Conservation (phyloP, 352 stramenopile genomes). For the Pythium aquatile region DNA sequence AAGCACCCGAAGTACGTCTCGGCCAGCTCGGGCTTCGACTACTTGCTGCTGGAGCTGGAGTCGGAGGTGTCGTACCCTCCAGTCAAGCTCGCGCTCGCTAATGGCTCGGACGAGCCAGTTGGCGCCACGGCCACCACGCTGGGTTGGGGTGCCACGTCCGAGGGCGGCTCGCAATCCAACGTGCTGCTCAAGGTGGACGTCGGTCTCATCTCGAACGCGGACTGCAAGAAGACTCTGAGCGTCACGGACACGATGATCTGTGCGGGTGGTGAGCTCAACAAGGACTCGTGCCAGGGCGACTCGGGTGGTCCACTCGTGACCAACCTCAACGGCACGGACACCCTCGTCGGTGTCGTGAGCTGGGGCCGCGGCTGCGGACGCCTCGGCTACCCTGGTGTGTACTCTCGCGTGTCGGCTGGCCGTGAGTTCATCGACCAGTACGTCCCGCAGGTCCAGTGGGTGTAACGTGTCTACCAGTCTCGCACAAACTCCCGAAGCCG, state of each 20-base stretch:
- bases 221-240: conserved; percentile 26
- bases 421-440: conserved; percentile 21
- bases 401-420: conserved; percentile 21
- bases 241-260: conserved; percentile 35
- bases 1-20: conserved; percentile 26
- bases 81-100: conserved; percentile 19
- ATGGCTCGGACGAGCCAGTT: conserved; percentile 14
- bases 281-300: conserved; percentile 17
- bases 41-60: conserved; percentile 30
- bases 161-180: conserved; percentile 22
- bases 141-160: conserved; percentile 26
- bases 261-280: conserved; percentile 26
- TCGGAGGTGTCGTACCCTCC: conserved; percentile 19
- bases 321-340: conserved; percentile 17
- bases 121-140: conserved; percentile 25
- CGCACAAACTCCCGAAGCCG: too few species aligned
- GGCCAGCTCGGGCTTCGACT: conserved; percentile 29
- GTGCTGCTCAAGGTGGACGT: conserved; percentile 31
- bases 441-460: conserved; percentile 13
- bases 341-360: conserved; percentile 28
- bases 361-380: conserved; percentile 29
- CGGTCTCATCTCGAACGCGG: conserved; percentile 30
- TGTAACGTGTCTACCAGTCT: not conserved
- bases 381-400: conserved; percentile 29
- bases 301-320: conserved; percentile 30